A percentile compares a stretch with the other conserved stretches of the same genome.
Evolutionary conservation across 371 early-diverging fungal genomes (phyloP).

Genomic region (Mortierella sp.): DNA sequence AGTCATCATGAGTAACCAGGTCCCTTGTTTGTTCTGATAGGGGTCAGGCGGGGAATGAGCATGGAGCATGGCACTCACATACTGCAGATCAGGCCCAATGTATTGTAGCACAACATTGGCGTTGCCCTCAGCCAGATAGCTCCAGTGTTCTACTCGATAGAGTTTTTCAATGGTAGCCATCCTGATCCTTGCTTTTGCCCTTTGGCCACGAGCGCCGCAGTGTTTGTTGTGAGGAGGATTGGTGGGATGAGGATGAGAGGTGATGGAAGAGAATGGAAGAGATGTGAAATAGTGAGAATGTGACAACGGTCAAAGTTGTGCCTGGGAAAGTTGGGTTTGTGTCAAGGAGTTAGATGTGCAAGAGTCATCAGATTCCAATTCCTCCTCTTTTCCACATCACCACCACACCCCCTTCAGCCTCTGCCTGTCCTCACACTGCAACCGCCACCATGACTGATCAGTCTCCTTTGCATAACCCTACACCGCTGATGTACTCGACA

Average conservation of each 20-base stretch:
- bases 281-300: no score
- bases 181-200: neutral
- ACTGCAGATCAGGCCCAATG: constrained; percentile 31
- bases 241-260: neutral
- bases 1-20: no score
- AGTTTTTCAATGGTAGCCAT: constrained; percentile 31
- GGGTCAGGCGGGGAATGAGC: neutral
- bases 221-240: neutral
- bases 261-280: constrained; percentile 11
- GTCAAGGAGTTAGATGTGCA: no score
- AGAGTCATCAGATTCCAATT: no score
- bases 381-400: no score
- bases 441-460: constrained; percentile 35
- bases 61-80: constrained; percentile 13
- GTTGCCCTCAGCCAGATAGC: constrained; percentile 48
- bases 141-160: constrained; percentile 32
- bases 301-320: no score
- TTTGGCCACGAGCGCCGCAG: neutral
- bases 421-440: neutral
- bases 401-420: no score
- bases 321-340: no score
- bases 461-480: constrained; percentile 53
- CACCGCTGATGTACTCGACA: constrained; percentile 61
- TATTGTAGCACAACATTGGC: constrained; percentile 49
- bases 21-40: neutral